phyloP scores from a whole-genome alignment of 108 stramenopile species.

The Stephanodiscus minutulus region DNA sequence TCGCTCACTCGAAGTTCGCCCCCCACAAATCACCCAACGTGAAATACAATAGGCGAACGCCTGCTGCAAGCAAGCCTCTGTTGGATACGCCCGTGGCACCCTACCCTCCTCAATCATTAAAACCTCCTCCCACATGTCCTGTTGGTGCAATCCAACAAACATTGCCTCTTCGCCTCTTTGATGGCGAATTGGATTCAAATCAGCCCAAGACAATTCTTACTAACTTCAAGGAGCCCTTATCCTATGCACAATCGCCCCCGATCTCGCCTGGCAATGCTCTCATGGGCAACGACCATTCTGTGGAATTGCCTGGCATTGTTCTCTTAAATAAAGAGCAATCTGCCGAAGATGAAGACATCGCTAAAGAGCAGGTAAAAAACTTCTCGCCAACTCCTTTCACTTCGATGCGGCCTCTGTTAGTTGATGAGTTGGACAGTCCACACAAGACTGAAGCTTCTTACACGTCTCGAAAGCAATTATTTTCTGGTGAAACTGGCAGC shows the following conservation, averaged over 20 bases:
- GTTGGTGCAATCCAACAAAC: background rate
- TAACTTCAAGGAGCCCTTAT: background rate
- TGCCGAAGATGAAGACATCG: background rate
- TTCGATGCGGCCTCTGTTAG: too few relatives aligned
- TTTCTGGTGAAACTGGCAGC: background rate
- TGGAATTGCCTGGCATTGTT: too few relatives aligned
- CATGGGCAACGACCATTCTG: background rate
- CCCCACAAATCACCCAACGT: background rate
- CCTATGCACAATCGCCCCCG: background rate
- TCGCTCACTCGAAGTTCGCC: background rate
- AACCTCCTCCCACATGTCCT: background rate
- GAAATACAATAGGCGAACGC: background rate
- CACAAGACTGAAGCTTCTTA: background rate
- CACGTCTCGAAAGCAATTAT: background rate
- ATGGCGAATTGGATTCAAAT: background rate
- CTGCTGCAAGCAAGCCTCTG: too few relatives aligned
- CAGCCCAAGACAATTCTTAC: background rate
- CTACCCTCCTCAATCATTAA: background rate
- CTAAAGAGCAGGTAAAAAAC: background rate
- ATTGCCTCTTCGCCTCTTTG: background rate
- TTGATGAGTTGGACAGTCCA: background rate
- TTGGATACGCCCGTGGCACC: background rate
- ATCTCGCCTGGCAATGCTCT: background rate
- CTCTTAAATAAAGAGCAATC: background rate
- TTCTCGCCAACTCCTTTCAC: background rate